Conservation (phyloP, 2,329 filamentous ascomycete species). For the Lecanosticta acicola region DNA sequence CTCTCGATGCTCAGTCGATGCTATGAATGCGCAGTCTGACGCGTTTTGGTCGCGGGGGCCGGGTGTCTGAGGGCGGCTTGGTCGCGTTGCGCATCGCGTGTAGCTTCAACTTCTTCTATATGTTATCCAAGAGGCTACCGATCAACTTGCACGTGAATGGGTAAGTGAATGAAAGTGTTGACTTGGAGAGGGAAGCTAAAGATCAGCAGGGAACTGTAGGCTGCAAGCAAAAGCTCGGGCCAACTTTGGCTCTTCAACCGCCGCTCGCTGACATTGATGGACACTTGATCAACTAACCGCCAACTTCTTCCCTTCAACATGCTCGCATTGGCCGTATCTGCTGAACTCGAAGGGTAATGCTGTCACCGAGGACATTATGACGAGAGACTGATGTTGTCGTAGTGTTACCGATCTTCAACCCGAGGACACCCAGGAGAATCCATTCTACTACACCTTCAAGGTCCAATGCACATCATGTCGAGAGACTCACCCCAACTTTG, state of each 20-base stretch:
- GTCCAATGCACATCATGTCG: conserved; percentile 98
- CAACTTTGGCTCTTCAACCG: not conserved
- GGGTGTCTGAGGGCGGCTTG: not conserved
- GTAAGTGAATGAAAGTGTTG: not conserved
- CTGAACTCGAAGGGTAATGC: conserved; percentile 64
- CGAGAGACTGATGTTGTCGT: conserved; percentile 6
- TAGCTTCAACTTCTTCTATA: not conserved
- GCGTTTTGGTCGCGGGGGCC: conserved; percentile 17
- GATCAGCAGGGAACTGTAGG: not conserved
- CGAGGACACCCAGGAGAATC: conserved; percentile 69
- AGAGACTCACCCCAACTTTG: conserved; percentile 79
- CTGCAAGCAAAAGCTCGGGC: not conserved
- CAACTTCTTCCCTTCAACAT: conserved; percentile 39
- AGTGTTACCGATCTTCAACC: conserved; percentile 90
- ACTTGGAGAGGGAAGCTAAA: not conserved
- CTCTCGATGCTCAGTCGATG: conserved; percentile 13
- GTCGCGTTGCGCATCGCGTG: not conserved
- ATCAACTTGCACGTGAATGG: not conserved
- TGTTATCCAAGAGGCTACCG: not conserved
- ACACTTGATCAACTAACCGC: conserved; percentile 2
- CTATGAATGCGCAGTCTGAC: conserved; percentile 8
- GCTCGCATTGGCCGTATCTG: conserved; percentile 61
- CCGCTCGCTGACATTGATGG: conserved; percentile 10
- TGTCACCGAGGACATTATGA: not conserved
- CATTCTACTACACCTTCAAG: conserved; percentile 96